Conservation (phyloP, 2,329 filamentous ascomycete genomes). For the Hypoxylon sp. region DNA sequence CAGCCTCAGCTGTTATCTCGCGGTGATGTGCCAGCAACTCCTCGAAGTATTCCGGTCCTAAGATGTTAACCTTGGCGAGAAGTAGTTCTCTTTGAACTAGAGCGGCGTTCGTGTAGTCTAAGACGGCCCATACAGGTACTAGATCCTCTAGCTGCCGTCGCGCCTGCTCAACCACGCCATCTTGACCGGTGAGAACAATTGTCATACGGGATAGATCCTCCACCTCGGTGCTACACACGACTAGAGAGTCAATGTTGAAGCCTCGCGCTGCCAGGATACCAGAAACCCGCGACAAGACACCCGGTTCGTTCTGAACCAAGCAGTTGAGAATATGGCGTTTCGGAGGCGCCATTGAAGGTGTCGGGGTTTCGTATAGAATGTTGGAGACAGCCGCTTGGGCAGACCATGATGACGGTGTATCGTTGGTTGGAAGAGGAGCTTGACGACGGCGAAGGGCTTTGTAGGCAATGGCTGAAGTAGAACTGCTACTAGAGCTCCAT, state of each 20-base stretch:
- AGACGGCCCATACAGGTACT: conserved; percentile 97
- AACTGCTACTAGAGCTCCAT: conserved; percentile 71
- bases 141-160: conserved; percentile 95
- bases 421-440: conserved; percentile 84
- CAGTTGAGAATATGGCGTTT: conserved; percentile 99
- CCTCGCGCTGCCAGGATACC: conserved; percentile 95
- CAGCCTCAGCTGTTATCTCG: conserved; percentile 77
- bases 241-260: conserved; percentile 99
- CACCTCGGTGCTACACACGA: conserved; percentile 98
- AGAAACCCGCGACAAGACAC: conserved; percentile 95
- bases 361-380: conserved; percentile 98
- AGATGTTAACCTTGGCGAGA: conserved; percentile 95
- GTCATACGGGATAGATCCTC: conserved; percentile 98
- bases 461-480: conserved; percentile 95
- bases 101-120: conserved; percentile 94
- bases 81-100: conserved; percentile 96
- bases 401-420: conserved; percentile 84
- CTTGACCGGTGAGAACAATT: conserved; percentile 95
- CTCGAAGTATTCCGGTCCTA: conserved; percentile 98
- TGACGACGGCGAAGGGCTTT: conserved; percentile 95
- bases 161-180: conserved; percentile 97
- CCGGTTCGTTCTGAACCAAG: conserved; percentile 98
- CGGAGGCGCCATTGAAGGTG: conserved; percentile 84
- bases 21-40: conserved; percentile 95
- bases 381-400: conserved; percentile 96